Evolutionary conservation across 2,329 filamentous ascomycete species (phyloP).

Genomic region (Nigrospora osmanthi): DNA sequence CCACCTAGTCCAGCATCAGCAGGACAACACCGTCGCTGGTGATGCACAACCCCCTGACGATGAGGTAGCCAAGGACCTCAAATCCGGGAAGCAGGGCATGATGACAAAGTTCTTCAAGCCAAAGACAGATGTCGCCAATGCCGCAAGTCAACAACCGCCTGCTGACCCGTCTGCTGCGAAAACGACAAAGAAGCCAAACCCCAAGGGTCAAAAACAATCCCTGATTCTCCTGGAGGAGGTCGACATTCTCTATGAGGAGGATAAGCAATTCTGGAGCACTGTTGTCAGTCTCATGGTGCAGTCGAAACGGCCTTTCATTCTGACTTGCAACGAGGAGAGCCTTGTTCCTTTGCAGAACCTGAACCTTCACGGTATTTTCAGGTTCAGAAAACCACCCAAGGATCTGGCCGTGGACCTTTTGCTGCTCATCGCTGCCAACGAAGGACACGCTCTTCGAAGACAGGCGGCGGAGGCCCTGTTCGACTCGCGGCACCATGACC

Average conservation of each 20-base stretch:
- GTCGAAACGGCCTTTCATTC: slow-evolving; percentile 85
- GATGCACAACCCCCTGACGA: slow-evolving; percentile 27
- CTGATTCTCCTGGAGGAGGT: slow-evolving; percentile 91
- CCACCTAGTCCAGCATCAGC: slow-evolving; percentile 64
- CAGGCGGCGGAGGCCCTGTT: slow-evolving; percentile 64
- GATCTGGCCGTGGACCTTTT: slow-evolving; percentile 73
- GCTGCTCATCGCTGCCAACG: slow-evolving; percentile 73
- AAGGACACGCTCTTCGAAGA: slow-evolving; percentile 73
- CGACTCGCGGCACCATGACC: slow-evolving; percentile 58
- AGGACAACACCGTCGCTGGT: slow-evolving; percentile 19
- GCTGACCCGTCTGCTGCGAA: background rate
- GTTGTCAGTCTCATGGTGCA: slow-evolving; percentile 69
- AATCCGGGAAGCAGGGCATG: slow-evolving; percentile 66
- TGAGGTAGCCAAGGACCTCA: slow-evolving; percentile 47
- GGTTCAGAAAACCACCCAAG: slow-evolving; percentile 58
- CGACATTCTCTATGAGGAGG: slow-evolving; percentile 89
- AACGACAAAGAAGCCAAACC: slow-evolving; percentile 18
- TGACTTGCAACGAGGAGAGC: slow-evolving; percentile 92
- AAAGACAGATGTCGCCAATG: slow-evolving; percentile 19
- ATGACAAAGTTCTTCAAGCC: slow-evolving; percentile 76
- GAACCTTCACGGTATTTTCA: slow-evolving; percentile 78
- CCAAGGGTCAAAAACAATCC: slow-evolving; percentile 75
- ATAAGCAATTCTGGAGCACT: slow-evolving; percentile 89
- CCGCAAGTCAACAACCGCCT: slow-evolving; percentile 7
- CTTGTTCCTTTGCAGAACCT: slow-evolving; percentile 67